Evolutionary conservation across 2,329 filamentous ascomycete species (phyloP).

Genomic region (Aspergillus ochraceoroseus): DNA sequence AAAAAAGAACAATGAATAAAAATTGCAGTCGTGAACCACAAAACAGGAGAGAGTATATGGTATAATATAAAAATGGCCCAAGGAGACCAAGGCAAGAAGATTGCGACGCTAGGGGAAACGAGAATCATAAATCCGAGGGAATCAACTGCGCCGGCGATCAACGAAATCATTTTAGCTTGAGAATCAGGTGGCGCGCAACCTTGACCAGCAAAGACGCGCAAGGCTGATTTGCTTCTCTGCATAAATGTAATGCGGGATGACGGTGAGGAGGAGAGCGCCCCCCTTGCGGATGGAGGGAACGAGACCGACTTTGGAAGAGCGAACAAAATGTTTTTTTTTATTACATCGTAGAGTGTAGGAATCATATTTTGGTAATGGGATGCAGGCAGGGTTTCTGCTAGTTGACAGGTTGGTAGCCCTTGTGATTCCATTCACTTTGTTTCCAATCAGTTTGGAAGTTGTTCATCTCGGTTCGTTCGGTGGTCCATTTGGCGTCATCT

Average conservation of each 20-base stretch:
- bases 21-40: constrained; percentile 8
- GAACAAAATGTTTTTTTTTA: constrained; percentile 9
- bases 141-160: constrained; percentile 8
- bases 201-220: constrained; percentile 21
- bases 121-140: constrained; percentile 5
- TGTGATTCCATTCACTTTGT: constrained; percentile 32
- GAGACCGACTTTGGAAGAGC: constrained; percentile 4
- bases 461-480: constrained; percentile 39
- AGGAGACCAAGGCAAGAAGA: constrained; percentile 2
- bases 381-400: constrained; percentile 3
- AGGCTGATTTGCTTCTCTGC: constrained; percentile 12
- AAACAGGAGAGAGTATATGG: constrained; percentile 1
- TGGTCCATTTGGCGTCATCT: constrained; percentile 45
- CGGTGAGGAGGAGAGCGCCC: constrained; percentile 4
- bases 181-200: constrained; percentile 12
- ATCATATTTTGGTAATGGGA: constrained; percentile 6
- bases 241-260: constrained; percentile 2
- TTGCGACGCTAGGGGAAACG: constrained; percentile 1
- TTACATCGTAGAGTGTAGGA: constrained; percentile 13
- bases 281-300: constrained; percentile 10
- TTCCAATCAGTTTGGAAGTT: constrained; percentile 40
- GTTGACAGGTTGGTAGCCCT: constrained; percentile 29
- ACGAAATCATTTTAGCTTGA: constrained; percentile 4
- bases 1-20: constrained; percentile 2
- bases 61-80: constrained; percentile 4